A percentile compares a stretch with the other conserved stretches of the same genome.
Evolutionary conservation across 257 asterid genomes (phyloP).

Genomic region (Voacanga thouarsii): DNA sequence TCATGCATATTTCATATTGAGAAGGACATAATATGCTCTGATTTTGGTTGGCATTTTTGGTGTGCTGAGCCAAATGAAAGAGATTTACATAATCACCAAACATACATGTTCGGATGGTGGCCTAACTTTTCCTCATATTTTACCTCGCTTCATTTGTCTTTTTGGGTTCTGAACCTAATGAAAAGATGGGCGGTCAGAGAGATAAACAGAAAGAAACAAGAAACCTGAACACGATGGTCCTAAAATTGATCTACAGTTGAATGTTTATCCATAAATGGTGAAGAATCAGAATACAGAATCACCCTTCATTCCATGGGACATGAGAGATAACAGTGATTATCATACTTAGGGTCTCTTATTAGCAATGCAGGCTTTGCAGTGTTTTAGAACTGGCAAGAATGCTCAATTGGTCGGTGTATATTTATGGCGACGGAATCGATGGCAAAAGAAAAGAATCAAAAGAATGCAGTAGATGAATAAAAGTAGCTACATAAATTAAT

Average conservation of each 20-base stretch:
- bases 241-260: not conserved
- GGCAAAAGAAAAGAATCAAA: not conserved
- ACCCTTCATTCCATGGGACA: slow-evolving; percentile 3
- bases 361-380: slow-evolving; percentile 21
- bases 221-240: slow-evolving; percentile 11
- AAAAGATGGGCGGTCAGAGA: not conserved
- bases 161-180: slow-evolving; percentile 17
- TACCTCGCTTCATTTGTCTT: slow-evolving; percentile 2
- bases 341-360: slow-evolving; percentile 4
- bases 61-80: slow-evolving; percentile 3
- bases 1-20: not conserved
- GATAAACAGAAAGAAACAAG: not conserved
- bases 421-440: not conserved
- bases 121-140: slow-evolving; percentile 3
- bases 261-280: slow-evolving; percentile 11
- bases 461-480: slow-evolving; percentile 19
- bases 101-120: slow-evolving; percentile 11
- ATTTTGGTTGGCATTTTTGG: not conserved
- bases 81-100: not conserved
- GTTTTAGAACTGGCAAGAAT: slow-evolving; percentile 19
- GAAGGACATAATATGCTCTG: not conserved
- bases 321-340: not conserved
- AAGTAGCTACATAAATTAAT: slow-evolving; percentile 27
- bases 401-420: slow-evolving; percentile 10
- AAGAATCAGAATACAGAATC: not conserved